Evolutionary conservation across 176 grass and related monocot species (phyloP), one percentile per base, ranked within the genome.

Genomic region (Coix lacrymajobi): DNA sequence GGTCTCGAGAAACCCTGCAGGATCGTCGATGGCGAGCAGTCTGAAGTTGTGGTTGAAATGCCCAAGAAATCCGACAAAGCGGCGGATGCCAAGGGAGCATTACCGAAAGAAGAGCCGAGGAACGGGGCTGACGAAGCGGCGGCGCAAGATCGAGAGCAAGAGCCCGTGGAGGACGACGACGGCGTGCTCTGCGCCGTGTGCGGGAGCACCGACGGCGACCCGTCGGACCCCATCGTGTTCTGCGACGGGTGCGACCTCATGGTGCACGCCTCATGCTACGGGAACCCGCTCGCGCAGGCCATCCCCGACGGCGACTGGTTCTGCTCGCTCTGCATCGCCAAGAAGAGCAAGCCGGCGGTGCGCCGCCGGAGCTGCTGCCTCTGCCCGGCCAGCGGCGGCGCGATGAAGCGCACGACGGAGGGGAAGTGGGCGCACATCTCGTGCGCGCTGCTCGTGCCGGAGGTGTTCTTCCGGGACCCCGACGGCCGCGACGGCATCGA

Each of bases 231-330:
- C 45, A 98, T 98, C 78, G 96, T 98, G 25, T 98, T 98, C 87
- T 98, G 91, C 64, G 96, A 98, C 8, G 90, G 92, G 71, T 98
- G 96, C 46, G 91, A 98, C 88, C 86, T 98, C 39, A 98, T 95
- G 96, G 92, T 93, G 22, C 96, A 98, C 69, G 92, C 85, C 13
- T 76, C 92, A 25, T 98, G 92, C 87, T 98, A 98, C 78, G 96
- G 92, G 66, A 95, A 73, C 72, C 96, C 91, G 38, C 84, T 98
- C 10, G 71, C 79, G 22, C 81, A 86, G 34, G 79, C 68, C 24
- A 87, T 98, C 76, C 96, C 96, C 6, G 96, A 95, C 15, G 96
- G 96, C 43, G 92, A 98, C 78, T 98, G 91, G 96, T 95, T 98
- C 84, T 98, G 96, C 80, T 54, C 77, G 12, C 62, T 76, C 62